Percentiles rank a stretch among this genome's conserved stretches.
These are phyloP conservation scores for Dendrobium catenatum DNA, from an alignment of 106 monocot genomes.

Conservation along the genomic window DNA sequence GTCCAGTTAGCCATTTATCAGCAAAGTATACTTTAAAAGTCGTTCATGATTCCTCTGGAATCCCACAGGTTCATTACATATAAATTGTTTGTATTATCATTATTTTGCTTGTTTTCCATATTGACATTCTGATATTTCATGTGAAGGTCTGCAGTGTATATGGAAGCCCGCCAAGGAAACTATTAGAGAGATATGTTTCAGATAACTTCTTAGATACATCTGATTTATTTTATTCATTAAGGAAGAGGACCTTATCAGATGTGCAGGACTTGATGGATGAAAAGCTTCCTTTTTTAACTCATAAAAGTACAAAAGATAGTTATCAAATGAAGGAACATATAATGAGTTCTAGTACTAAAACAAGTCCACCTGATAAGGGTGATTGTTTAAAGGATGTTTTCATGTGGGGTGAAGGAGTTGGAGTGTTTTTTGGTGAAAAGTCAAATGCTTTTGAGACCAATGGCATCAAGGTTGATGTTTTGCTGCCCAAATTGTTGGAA, in stretches of 20 bases:
- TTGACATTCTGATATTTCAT: constrained; percentile 2
- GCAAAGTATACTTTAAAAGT: constrained; percentile 29
- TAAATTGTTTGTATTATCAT: background rate
- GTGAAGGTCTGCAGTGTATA: constrained; percentile 34
- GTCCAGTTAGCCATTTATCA: constrained; percentile 31
- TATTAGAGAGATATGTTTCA: constrained; percentile 25
- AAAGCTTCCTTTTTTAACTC: constrained; percentile 28
- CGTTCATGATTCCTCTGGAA: constrained; percentile 23
- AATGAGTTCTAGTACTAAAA: constrained; percentile 12
- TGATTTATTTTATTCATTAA: constrained; percentile 31
- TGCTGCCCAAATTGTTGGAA: constrained; percentile 52
- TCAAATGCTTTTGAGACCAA: background rate
- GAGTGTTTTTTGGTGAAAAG: constrained; percentile 21
- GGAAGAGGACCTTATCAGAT: constrained; percentile 33
- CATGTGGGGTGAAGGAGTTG: constrained; percentile 65
- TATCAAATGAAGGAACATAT: constrained; percentile 11
- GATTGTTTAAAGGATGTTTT: constrained; percentile 57
- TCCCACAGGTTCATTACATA: constrained; percentile 19
- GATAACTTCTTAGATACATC: constrained; percentile 27
- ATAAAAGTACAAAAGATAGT: constrained; percentile 17
- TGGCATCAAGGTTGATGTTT: constrained; percentile 17
- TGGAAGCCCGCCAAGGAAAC: constrained; percentile 28
- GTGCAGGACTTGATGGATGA: constrained; percentile 37
- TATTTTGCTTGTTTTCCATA: background rate
- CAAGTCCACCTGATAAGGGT: constrained; percentile 1